These are phyloP conservation scores for Sarocladiaceae sp. DNA, from an alignment of 2,329 filamentous ascomycete species.

Conservation along the genomic window DNA sequence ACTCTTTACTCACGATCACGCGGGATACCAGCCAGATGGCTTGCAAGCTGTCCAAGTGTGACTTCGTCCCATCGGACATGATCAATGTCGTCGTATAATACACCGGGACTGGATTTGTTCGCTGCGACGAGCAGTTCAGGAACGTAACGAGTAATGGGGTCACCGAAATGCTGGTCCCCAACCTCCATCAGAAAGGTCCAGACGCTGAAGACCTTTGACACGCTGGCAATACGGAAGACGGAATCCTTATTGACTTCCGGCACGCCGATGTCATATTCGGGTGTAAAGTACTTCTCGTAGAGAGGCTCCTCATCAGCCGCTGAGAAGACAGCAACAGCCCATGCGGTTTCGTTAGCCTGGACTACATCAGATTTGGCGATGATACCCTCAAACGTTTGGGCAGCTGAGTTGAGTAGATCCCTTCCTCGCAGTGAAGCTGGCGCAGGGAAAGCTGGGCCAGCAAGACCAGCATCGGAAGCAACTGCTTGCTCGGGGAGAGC, in stretches of 20 bases:
- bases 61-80: constrained; percentile 25
- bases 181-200: constrained; percentile 33
- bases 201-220: constrained; percentile 39
- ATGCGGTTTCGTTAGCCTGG: constrained; percentile 18
- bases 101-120: neutral
- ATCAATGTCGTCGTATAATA: constrained; percentile 18
- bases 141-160: constrained; percentile 34
- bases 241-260: constrained; percentile 23
- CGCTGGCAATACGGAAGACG: constrained; percentile 34
- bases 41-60: constrained; percentile 29
- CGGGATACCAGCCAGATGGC: constrained; percentile 28
- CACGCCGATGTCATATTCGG: constrained; percentile 17
- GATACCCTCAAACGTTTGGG: constrained; percentile 8
- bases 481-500: neutral
- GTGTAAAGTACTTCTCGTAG: constrained; percentile 20
- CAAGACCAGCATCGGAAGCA: neutral
- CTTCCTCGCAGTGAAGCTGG: constrained; percentile 13
- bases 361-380: constrained; percentile 9
- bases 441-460: neutral
- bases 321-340: constrained; percentile 19
- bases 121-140: constrained; percentile 28
- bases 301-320: constrained; percentile 18
- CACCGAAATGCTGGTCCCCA: constrained; percentile 31
- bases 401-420: neutral
- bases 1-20: constrained; percentile 24